Conservation (phyloP, 352 stramenopile species). For the Globisporangium takayamanum region DNA sequence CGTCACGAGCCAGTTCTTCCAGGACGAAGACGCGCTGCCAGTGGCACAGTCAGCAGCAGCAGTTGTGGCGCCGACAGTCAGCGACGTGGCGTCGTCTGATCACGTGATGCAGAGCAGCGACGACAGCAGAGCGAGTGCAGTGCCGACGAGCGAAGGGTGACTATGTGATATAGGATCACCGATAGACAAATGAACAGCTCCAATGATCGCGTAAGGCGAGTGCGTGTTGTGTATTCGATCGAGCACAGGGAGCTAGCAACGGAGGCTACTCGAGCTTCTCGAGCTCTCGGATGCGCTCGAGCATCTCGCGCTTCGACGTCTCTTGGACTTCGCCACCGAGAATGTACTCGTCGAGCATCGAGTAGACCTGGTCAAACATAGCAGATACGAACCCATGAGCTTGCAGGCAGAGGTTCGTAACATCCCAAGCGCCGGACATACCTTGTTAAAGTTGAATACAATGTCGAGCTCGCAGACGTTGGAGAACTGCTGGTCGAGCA, state of each 20-base stretch:
- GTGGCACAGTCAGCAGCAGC: background rate
- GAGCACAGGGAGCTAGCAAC: background rate
- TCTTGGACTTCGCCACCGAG: conserved; percentile 92
- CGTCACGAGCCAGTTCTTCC: conserved; percentile 54
- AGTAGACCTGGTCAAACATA: conserved; percentile 65
- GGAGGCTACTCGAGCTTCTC: conserved; percentile 84
- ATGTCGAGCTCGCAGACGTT: conserved; percentile 99
- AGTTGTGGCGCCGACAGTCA: background rate
- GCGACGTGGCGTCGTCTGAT: background rate
- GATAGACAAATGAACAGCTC: background rate
- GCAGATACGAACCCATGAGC: background rate
- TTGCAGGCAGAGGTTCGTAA: too few relatives aligned
- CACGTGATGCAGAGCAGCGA: background rate
- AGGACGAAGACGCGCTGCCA: conserved; percentile 7
- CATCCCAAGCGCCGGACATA: conserved; percentile 1
- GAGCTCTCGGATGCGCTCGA: conserved; percentile 88
- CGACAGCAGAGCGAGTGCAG: background rate
- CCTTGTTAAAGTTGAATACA: conserved; percentile 95
- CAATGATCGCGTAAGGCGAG: background rate
- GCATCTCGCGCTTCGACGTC: conserved; percentile 89
- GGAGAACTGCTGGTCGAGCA: conserved; percentile 97
- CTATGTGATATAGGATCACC: too few relatives aligned
- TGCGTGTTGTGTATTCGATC: background rate
- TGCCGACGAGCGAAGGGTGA: too few relatives aligned
- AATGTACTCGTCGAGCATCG: conserved; percentile 94